phyloP scores from a whole-genome alignment of 2,329 filamentous ascomycete species.

The Calonectria pseudoturangicola region DNA sequence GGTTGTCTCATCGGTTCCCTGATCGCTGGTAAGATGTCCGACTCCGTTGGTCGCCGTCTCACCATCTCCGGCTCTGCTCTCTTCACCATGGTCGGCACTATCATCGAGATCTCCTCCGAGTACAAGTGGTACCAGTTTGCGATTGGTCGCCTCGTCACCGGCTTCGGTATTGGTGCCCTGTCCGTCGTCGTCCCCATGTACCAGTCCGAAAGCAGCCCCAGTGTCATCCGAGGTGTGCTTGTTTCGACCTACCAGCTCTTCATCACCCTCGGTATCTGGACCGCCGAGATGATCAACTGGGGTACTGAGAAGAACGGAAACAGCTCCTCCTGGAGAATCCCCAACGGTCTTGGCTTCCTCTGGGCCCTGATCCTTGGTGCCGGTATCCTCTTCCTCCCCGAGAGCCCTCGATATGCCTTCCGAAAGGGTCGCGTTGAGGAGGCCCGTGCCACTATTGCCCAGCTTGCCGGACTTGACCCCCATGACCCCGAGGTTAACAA shows the following conservation, averaged over 20 bases:
- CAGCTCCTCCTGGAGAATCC: conserved; percentile 77
- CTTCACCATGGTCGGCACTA: conserved; percentile 78
- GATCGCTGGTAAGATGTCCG: conserved; percentile 75
- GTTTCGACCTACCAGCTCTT: conserved; percentile 81
- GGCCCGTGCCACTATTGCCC: conserved; percentile 69
- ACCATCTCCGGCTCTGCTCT: conserved; percentile 78
- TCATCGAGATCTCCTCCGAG: conserved; percentile 76
- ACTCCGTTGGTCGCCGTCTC: conserved; percentile 75
- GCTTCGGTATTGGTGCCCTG: conserved; percentile 78
- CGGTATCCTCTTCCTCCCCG: conserved; percentile 72
- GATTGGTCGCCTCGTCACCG: conserved; percentile 78
- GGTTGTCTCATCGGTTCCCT: conserved; percentile 77
- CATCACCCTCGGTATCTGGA: conserved; percentile 81
- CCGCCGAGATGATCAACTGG: conserved; percentile 75
- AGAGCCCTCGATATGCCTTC: conserved; percentile 72
- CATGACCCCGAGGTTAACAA: conserved; percentile 64
- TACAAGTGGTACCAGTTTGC: conserved; percentile 78
- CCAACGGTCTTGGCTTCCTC: conserved; percentile 73
- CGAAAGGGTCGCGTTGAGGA: conserved; percentile 67
- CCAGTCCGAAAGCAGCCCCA: conserved; percentile 79
- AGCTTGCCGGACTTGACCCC: conserved; percentile 64
- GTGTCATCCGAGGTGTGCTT: conserved; percentile 78
- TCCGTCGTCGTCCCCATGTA: conserved; percentile 82
- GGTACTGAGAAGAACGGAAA: conserved; percentile 70
- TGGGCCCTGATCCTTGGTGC: conserved; percentile 72